Conservation (phyloP, 2,329 filamentous ascomycete species). For the Dactylellina haptotyla region DNA sequence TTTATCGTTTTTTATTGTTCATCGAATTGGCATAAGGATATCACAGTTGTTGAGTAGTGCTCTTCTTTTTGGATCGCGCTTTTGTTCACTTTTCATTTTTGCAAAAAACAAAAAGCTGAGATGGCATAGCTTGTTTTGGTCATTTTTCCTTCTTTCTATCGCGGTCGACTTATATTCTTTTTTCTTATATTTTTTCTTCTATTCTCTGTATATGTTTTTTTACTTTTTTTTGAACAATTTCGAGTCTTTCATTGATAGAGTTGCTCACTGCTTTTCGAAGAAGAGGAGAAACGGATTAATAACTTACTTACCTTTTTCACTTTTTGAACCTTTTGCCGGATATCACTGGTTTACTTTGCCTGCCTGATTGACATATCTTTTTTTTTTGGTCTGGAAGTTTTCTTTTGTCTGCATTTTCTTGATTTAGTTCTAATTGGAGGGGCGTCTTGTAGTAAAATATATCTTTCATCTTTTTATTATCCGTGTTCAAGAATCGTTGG, state of each 20-base stretch:
- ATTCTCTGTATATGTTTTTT: slow-evolving; percentile 18
- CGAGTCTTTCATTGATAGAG: slow-evolving; percentile 3
- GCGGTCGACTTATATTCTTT: background rate
- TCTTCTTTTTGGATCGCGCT: too few species aligned
- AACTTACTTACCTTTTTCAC: background rate
- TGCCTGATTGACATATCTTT: too few species aligned
- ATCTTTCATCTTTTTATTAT: too few species aligned
- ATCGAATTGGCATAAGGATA: slow-evolving; percentile 12
- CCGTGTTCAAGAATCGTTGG: too few species aligned
- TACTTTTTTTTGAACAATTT: background rate
- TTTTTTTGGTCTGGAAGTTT: too few species aligned
- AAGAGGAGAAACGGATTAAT: background rate
- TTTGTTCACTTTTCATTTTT: background rate
- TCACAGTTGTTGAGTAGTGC: slow-evolving; percentile 1
- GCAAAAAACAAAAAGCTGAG: background rate
- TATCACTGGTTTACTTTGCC: too few species aligned
- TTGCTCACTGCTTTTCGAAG: background rate
- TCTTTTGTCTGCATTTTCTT: too few species aligned
- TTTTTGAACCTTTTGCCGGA: background rate
- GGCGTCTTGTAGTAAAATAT: too few species aligned
- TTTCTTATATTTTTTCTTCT: background rate
- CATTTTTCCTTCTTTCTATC: background rate
- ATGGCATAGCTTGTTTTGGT: background rate
- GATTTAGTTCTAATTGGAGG: too few species aligned
- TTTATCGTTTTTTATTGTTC: background rate